phyloP scores from a whole-genome alignment of 306 rosid genomes.

The Delonix regia region DNA sequence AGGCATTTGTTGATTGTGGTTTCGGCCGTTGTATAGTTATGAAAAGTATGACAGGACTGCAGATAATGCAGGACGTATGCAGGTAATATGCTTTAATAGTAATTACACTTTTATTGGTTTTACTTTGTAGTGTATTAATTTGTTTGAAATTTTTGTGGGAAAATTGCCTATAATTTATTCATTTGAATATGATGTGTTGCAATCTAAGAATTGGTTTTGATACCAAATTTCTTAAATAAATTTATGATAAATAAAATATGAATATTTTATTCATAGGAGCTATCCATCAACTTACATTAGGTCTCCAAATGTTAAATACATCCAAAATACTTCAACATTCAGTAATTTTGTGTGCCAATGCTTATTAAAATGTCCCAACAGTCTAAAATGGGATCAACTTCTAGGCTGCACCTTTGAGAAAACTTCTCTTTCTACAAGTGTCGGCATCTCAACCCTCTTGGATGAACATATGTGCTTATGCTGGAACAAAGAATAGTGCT shows the following conservation, averaged over 20 bases:
- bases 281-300: not conserved
- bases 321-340: not conserved
- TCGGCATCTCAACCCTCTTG: not conserved
- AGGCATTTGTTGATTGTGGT: slow-evolving; percentile 93
- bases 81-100: slow-evolving; percentile 47
- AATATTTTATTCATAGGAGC: not conserved
- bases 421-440: not conserved
- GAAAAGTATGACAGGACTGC: slow-evolving; percentile 74
- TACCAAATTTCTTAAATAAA: not conserved
- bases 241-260: not conserved
- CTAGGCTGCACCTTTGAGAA: not conserved
- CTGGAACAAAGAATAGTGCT: not conserved
- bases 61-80: slow-evolving; percentile 52
- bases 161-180: not conserved
- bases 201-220: not conserved
- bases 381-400: not conserved
- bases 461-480: not conserved
- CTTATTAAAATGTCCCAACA: not conserved
- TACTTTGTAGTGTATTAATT: not conserved
- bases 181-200: not conserved
- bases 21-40: slow-evolving; percentile 97
- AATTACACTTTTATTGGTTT: slow-evolving; percentile 11
- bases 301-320: not conserved
- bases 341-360: too few relatives aligned
- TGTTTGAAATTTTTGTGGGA: not conserved